Percentiles rank a stretch among this genome's conserved stretches.
Evolutionary conservation across 768 basidiomycete species (phyloP).

Genomic region (Baorangia bicolor): DNA sequence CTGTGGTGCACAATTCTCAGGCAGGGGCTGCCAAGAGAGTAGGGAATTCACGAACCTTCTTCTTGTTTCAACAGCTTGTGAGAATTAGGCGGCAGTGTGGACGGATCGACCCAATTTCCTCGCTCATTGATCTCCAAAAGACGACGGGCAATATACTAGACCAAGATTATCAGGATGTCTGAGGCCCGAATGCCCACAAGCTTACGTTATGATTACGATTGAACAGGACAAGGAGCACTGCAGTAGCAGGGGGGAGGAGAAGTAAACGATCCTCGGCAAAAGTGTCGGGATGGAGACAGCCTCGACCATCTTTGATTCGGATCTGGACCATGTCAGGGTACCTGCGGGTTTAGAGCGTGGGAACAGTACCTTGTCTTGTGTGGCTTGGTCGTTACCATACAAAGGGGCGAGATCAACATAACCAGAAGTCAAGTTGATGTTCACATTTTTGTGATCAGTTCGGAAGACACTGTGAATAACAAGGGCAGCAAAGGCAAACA

Average conservation of each 20-base stretch:
- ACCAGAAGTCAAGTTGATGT: slow-evolving; percentile 81
- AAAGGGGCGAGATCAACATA: slow-evolving; percentile 85
- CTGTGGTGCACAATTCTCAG: slow-evolving; percentile 34
- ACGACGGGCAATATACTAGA: slow-evolving; percentile 75
- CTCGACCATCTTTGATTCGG: slow-evolving; percentile 57
- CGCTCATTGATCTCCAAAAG: slow-evolving; percentile 82
- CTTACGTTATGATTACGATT: slow-evolving; percentile 86
- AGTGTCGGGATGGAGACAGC: slow-evolving; percentile 63
- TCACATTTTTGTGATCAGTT: slow-evolving; percentile 62
- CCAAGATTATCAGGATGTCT: not conserved
- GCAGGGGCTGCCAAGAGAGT: not conserved
- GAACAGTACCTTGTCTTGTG: slow-evolving; percentile 53
- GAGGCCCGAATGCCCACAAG: not conserved
- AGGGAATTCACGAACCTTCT: slow-evolving; percentile 36
- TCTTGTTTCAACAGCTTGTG: slow-evolving; percentile 51
- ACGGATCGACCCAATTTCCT: slow-evolving; percentile 58
- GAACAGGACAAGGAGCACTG: slow-evolving; percentile 79
- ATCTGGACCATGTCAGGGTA: slow-evolving; percentile 13
- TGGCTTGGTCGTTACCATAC: slow-evolving; percentile 70
- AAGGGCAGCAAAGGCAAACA: slow-evolving; percentile 81
- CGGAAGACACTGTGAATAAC: slow-evolving; percentile 90
- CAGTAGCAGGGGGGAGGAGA: slow-evolving; percentile 75
- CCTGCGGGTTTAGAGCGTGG: not conserved
- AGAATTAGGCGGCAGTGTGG: slow-evolving; percentile 35
- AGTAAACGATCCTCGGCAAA: slow-evolving; percentile 81